Evolutionary conservation across 257 asterid genomes (phyloP).

Genomic region (Penstemon davidsonii): DNA sequence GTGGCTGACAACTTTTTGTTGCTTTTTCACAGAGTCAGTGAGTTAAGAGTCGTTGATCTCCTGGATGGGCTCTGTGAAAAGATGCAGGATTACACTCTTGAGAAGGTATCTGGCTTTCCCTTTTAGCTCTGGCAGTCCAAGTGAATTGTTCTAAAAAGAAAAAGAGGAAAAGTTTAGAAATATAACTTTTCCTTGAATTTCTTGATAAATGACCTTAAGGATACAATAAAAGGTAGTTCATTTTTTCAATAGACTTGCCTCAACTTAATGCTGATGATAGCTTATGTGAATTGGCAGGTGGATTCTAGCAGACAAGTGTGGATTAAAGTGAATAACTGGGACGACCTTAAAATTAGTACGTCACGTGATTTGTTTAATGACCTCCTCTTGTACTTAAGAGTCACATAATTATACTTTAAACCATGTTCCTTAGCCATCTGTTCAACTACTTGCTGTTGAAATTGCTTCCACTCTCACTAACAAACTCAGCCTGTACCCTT

Average conservation of each 20-base stretch:
- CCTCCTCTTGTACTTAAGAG: conserved; percentile 4
- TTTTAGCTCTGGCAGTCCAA: conserved; percentile 19
- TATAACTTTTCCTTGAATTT: background rate
- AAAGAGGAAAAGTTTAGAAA: no score
- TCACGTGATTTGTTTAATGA: conserved; percentile 23
- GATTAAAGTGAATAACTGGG: conserved; percentile 79
- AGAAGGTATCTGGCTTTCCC: conserved; percentile 57
- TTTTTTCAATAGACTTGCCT: background rate
- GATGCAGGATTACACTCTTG: conserved; percentile 96
- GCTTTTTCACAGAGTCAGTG: conserved; percentile 66
- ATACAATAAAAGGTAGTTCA: conserved; percentile 15
- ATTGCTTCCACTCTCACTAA: conserved; percentile 2
- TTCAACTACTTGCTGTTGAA: conserved; percentile 13
- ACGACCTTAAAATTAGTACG: conserved; percentile 64
- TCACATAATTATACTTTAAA: background rate
- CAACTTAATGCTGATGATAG: conserved; percentile 30
- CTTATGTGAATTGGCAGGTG: conserved; percentile 50
- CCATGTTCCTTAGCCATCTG: conserved; percentile 5
- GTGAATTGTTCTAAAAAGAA: background rate
- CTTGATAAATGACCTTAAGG: conserved; percentile 10
- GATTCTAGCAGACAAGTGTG: conserved; percentile 57
- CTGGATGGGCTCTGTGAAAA: conserved; percentile 93
- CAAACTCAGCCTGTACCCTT: background rate
- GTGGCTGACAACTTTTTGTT: conserved; percentile 21
- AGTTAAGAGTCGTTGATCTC: conserved; percentile 86